Evolutionary conservation across 805 yeast genomes (phyloP).

Genomic region (Pichia cabralensis): DNA sequence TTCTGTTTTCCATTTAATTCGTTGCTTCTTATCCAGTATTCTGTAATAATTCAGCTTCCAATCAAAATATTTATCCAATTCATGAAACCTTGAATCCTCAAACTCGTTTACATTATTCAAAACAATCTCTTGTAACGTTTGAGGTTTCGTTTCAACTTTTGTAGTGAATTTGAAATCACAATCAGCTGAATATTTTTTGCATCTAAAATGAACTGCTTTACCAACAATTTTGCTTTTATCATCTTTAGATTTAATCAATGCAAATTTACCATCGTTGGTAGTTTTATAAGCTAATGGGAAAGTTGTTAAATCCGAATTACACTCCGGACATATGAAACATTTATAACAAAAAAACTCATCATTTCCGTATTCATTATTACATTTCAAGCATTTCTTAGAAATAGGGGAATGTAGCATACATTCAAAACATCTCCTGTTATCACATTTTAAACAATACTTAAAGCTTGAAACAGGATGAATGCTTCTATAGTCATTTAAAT

Average conservation of each 20-base stretch:
- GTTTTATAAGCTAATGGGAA: constrained; percentile 7
- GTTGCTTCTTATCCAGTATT: constrained; percentile 8
- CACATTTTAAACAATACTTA: constrained; percentile 22
- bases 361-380: constrained; percentile 1
- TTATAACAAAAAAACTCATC: constrained; percentile 16
- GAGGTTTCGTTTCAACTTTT: constrained; percentile 31
- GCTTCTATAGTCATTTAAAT: constrained; percentile 12
- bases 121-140: constrained; percentile 27
- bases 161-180: constrained; percentile 31
- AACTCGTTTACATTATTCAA: constrained; percentile 8
- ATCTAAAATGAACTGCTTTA: constrained; percentile 30
- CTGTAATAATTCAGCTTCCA: constrained; percentile 12
- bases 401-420: constrained; percentile 16
- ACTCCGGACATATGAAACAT: constrained; percentile 29
- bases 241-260: background rate
- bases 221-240: constrained; percentile 11
- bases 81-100: constrained; percentile 9
- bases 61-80: constrained; percentile 11
- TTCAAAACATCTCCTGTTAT: constrained; percentile 18
- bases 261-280: constrained; percentile 2
- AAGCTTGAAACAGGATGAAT: constrained; percentile 12
- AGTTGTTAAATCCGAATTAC: constrained; percentile 15
- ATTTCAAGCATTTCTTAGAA: constrained; percentile 1
- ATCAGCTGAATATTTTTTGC: constrained; percentile 27
- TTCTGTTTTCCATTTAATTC: constrained; percentile 7